Evolutionary conservation across 129 eudicot species (phyloP), one percentile per base, ranked within the genome.

Genomic region (carrot (Daucus carota)): DNA sequence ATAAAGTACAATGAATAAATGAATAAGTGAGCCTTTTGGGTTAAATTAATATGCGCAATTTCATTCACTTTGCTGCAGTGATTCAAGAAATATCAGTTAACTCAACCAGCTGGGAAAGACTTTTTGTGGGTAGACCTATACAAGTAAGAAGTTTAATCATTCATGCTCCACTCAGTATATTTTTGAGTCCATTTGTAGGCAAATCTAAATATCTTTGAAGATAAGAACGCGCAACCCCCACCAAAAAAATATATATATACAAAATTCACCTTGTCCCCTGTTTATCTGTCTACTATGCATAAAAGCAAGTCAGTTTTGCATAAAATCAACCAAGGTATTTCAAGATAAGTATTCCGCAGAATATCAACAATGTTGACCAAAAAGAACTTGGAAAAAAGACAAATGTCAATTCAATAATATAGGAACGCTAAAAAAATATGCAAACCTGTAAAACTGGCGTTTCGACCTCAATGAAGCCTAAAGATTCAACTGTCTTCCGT

Each of bases 391-490:
- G 24, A 20, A 50, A 18, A 15, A 45, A 50, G 20, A 48, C 17
- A 2, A 47, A 17, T 47, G n/a, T 54, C 9, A 20, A 22, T 15
- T 6, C 0, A 18, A 44, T 5, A 31, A 5, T 9, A 66, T 52
- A 52, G 31, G 48, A 83, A 20, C 10, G 52, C 9, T 62, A 42
- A 60, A 77, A 65, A 5, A 28, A 50, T 73, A 36, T 74, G 62
- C 81, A 43, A 66, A 94, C 99, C 99, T 95, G 99, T 77, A 95
- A 84, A 82, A 95, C 99, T 47, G 99, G 99, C 45, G 99, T 95
- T 77, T 95, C 99, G 44, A 95, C 97, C 81, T 89, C 97, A 79
- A 95, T 75, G 88, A 86, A 95, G 62, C 97, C 97, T 57, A 86
- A 69, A 29, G 94, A 95, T 84, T 95, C 99, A 24, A 95, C 99